Conservation (phyloP, 2,329 filamentous ascomycete genomes). For the Arthrobotrys musiformis region DNA sequence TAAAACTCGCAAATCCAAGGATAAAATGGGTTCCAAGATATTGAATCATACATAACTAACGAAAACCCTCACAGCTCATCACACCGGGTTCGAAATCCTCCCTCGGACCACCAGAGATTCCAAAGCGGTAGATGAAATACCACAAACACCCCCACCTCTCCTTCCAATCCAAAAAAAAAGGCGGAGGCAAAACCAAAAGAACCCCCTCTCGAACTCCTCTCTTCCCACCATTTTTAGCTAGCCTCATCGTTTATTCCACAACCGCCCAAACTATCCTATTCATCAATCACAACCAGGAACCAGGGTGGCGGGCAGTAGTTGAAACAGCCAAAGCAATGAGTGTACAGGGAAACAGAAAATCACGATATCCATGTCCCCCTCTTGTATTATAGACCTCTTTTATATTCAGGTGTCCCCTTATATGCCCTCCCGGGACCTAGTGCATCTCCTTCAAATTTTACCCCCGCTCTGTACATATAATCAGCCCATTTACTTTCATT, state of each 20-base stretch:
- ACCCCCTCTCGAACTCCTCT: slow-evolving; percentile 9
- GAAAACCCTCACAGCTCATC: slow-evolving; percentile 33
- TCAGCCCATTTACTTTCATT: not conserved
- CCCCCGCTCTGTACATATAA: slow-evolving; percentile 18
- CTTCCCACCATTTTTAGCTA: not conserved
- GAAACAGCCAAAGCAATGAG: no score
- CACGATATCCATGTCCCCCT: slow-evolving; percentile 37
- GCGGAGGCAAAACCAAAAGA: no score
- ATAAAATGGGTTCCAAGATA: slow-evolving; percentile 58
- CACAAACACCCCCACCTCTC: not conserved
- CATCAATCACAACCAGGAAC: no score
- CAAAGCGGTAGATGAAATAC: slow-evolving; percentile 39
- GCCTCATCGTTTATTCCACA: not conserved
- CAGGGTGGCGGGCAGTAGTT: not conserved
- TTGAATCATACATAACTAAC: slow-evolving; percentile 8
- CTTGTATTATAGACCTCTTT: slow-evolving; percentile 47
- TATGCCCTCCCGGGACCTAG: not conserved
- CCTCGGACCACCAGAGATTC: slow-evolving; percentile 34
- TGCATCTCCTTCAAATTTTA: not conserved
- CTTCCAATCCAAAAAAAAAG: not conserved
- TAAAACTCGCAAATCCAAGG: not conserved
- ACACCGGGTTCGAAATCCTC: slow-evolving; percentile 53
- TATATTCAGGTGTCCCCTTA: not conserved
- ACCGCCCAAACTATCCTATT: not conserved
- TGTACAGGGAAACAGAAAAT: no score